Percentiles rank a stretch among this genome's conserved stretches.
Conservation (phyloP, 371 early-diverging fungal species). For the Mortierella sp. region DNA sequence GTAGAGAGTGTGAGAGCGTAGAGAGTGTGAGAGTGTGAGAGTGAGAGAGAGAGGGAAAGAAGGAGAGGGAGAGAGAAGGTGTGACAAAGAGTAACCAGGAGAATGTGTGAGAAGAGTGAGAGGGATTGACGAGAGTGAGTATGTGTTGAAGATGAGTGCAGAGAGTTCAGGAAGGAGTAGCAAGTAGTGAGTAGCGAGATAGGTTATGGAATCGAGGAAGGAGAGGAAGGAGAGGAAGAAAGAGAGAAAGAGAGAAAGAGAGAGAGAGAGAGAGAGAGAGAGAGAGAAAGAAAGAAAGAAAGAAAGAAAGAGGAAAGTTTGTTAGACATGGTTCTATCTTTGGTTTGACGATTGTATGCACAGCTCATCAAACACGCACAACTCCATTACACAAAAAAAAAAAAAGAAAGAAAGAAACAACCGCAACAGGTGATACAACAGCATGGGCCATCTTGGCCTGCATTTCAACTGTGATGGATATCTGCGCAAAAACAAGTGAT, state of each 20-base stretch:
- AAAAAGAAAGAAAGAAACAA: background rate
- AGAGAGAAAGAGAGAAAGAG: background rate
- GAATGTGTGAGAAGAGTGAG: background rate
- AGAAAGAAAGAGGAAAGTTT: background rate
- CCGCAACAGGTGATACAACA: background rate
- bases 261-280: slow-evolving; percentile 1
- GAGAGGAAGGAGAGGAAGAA: slow-evolving; percentile 1
- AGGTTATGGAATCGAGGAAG: background rate
- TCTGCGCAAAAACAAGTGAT: background rate
- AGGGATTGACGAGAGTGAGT: background rate
- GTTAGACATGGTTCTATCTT: background rate
- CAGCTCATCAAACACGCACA: no score
- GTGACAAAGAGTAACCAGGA: background rate
- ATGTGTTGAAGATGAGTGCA: background rate
- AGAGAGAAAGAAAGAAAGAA: background rate
- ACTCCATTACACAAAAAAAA: slow-evolving; percentile 1
- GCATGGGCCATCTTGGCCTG: background rate
- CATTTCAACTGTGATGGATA: background rate
- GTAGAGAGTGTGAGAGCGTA: background rate
- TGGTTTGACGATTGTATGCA: background rate
- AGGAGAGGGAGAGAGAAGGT: background rate
- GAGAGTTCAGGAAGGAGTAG: background rate
- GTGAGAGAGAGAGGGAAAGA: slow-evolving; percentile 1
- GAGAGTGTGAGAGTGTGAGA: background rate
- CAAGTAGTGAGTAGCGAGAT: background rate